Percentiles rank a stretch among this genome's conserved stretches.
These are phyloP conservation scores for Boletus vinaceobasis DNA, from an alignment of 768 basidiomycete genomes.

Conservation along the genomic window DNA sequence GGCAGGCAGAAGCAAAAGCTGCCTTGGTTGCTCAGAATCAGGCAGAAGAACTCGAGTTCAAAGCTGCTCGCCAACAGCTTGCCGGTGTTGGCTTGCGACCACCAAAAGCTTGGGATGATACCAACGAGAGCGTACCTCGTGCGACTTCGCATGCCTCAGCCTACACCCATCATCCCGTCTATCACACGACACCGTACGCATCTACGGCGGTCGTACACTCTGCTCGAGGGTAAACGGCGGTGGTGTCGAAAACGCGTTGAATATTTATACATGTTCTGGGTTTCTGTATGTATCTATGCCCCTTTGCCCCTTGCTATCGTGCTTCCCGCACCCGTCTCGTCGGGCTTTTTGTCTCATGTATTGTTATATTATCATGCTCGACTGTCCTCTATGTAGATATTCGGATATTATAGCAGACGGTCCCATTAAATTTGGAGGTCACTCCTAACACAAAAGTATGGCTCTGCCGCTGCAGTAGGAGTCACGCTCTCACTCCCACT, in stretches of 20 bases:
- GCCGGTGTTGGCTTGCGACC: slow-evolving; percentile 71
- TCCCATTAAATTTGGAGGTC: slow-evolving; percentile 3
- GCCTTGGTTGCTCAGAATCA: slow-evolving; percentile 76
- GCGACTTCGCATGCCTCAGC: slow-evolving; percentile 19
- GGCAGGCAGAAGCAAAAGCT: slow-evolving; percentile 79
- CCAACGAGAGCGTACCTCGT: slow-evolving; percentile 36
- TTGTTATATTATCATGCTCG: slow-evolving; percentile 12
- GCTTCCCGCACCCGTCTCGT: slow-evolving; percentile 7
- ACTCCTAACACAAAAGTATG: slow-evolving; percentile 20
- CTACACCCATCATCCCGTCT: slow-evolving; percentile 26
- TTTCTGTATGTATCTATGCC: slow-evolving; percentile 27
- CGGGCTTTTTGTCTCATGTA: slow-evolving; percentile 23
- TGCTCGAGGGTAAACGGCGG: slow-evolving; percentile 24
- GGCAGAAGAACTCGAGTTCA: slow-evolving; percentile 78
- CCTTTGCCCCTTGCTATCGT: slow-evolving; percentile 15
- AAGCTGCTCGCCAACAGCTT: slow-evolving; percentile 74
- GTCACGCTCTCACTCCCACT: slow-evolving; percentile 16
- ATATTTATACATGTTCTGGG: slow-evolving; percentile 21
- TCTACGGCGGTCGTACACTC: slow-evolving; percentile 28
- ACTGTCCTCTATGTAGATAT: slow-evolving; percentile 3
- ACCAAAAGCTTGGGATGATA: slow-evolving; percentile 71
- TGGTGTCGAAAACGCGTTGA: slow-evolving; percentile 5
- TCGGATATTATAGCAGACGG: background rate
- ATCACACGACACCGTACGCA: slow-evolving; percentile 26
- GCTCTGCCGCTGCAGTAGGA: slow-evolving; percentile 11